Percentiles rank a stretch among this genome's conserved stretches.
These are phyloP conservation scores for Cercophora sp. DNA, from an alignment of 495 filamentous ascomycete genomes.

Conservation along the genomic window DNA sequence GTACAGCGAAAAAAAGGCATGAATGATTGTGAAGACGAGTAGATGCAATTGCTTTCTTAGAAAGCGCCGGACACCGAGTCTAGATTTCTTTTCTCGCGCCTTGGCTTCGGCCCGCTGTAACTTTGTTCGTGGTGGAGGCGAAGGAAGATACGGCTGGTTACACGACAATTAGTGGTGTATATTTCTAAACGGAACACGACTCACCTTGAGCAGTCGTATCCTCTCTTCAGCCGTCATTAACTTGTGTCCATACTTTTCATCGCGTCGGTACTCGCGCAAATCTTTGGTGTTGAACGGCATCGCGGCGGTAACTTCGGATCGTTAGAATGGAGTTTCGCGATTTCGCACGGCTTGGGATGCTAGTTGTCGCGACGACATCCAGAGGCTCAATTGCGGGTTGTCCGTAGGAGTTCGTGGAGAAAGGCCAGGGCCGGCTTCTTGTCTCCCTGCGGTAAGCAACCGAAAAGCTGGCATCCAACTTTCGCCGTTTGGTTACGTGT, in stretches of 20 bases:
- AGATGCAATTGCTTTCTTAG: conserved; percentile 62
- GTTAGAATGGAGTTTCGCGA: neutral
- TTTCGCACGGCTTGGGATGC: neutral
- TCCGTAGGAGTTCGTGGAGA: neutral
- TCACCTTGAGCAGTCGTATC: conserved; percentile 60
- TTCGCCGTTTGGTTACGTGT: conserved; percentile 2
- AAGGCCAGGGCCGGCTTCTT: neutral
- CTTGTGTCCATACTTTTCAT: conserved; percentile 54
- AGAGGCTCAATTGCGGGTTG: neutral
- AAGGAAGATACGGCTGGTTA: conserved; percentile 67
- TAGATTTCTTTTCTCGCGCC: conserved; percentile 26
- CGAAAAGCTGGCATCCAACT: conserved; percentile 7
- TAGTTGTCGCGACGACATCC: no score
- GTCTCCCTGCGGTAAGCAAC: neutral
- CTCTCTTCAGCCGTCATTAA: conserved; percentile 63
- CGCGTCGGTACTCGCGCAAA: conserved; percentile 57
- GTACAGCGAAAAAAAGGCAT: conserved; percentile 81
- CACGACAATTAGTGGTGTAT: conserved; percentile 4
- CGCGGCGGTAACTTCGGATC: conserved; percentile 12
- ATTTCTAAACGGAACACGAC: conserved; percentile 12
- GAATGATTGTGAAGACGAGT: conserved; percentile 66
- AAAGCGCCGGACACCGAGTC: conserved; percentile 62
- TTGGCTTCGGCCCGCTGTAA: conserved; percentile 19
- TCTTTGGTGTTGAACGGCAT: conserved; percentile 56
- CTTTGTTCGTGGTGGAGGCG: conserved; percentile 40